Evolutionary conservation across 768 basidiomycete genomes (phyloP).

Genomic region (Kwoniella botswanensis): DNA sequence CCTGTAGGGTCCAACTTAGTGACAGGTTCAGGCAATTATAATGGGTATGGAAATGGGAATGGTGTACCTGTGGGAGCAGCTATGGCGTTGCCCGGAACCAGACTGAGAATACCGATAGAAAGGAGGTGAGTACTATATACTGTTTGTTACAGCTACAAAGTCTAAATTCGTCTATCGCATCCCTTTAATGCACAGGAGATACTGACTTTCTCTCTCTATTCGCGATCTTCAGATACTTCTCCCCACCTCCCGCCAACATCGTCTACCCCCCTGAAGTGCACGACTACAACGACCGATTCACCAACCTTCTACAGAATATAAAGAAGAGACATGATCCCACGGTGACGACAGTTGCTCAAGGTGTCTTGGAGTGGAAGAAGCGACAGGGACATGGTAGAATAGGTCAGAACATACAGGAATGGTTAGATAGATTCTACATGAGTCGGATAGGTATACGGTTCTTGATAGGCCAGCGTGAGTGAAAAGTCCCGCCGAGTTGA

Average conservation of each 20-base stretch:
- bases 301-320: constrained; percentile 80
- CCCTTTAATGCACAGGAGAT: too few relatives aligned
- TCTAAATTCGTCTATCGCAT: neutral
- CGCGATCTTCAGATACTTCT: constrained; percentile 72
- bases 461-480: constrained; percentile 89
- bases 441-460: constrained; percentile 81
- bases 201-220: constrained; percentile 17
- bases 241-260: constrained; percentile 69
- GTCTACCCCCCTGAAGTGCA: constrained; percentile 90
- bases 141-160: neutral
- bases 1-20: constrained; percentile 40
- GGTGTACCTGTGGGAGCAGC: constrained; percentile 27
- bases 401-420: constrained; percentile 79
- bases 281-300: constrained; percentile 91
- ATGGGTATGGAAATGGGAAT: constrained; percentile 28
- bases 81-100: constrained; percentile 22
- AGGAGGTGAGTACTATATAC: constrained; percentile 65
- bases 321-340: constrained; percentile 96
- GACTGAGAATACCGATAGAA: constrained; percentile 78
- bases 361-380: constrained; percentile 94
- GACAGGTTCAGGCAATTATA: constrained; percentile 8
- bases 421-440: constrained; percentile 97
- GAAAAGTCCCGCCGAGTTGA: neutral
- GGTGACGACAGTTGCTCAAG: constrained; percentile 89
- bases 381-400: constrained; percentile 64